phyloP scores from a whole-genome alignment of 2,329 filamentous ascomycete species.

The Botrytis sinoallii region DNA sequence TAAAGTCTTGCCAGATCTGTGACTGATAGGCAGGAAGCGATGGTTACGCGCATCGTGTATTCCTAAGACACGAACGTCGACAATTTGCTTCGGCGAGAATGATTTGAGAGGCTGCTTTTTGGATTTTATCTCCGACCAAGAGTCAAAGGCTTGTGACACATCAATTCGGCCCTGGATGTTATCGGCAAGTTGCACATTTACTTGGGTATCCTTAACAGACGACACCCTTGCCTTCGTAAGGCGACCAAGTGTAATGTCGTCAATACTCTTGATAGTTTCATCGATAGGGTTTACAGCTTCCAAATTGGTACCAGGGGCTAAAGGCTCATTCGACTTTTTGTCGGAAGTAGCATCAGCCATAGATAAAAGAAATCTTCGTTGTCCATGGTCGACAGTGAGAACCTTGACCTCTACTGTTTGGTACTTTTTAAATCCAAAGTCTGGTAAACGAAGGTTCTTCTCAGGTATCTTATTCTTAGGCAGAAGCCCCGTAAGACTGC shows the following conservation, averaged over 20 bases:
- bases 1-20: slow-evolving; percentile 72
- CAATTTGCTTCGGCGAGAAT: slow-evolving; percentile 67
- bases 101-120: slow-evolving; percentile 74
- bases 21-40: slow-evolving; percentile 85
- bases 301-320: slow-evolving; percentile 40
- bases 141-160: slow-evolving; percentile 84
- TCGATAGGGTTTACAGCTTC: slow-evolving; percentile 62
- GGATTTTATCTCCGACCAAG: slow-evolving; percentile 81
- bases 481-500: slow-evolving; percentile 71
- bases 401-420: slow-evolving; percentile 75
- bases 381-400: slow-evolving; percentile 65
- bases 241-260: slow-evolving; percentile 71
- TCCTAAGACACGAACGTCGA: slow-evolving; percentile 76
- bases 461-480: slow-evolving; percentile 74
- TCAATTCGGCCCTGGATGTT: slow-evolving; percentile 91
- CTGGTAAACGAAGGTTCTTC: slow-evolving; percentile 63
- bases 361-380: slow-evolving; percentile 66
- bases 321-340: slow-evolving; percentile 36
- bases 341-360: slow-evolving; percentile 52
- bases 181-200: slow-evolving; percentile 86
- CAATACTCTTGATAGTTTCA: slow-evolving; percentile 57
- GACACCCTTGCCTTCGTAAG: slow-evolving; percentile 72
- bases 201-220: slow-evolving; percentile 85
- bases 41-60: slow-evolving; percentile 88
- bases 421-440: slow-evolving; percentile 75